Evolutionary conservation across 2,329 filamentous ascomycete species (phyloP), one percentile per base, ranked within the genome.

Genomic region (Pezicula carpinea): DNA sequence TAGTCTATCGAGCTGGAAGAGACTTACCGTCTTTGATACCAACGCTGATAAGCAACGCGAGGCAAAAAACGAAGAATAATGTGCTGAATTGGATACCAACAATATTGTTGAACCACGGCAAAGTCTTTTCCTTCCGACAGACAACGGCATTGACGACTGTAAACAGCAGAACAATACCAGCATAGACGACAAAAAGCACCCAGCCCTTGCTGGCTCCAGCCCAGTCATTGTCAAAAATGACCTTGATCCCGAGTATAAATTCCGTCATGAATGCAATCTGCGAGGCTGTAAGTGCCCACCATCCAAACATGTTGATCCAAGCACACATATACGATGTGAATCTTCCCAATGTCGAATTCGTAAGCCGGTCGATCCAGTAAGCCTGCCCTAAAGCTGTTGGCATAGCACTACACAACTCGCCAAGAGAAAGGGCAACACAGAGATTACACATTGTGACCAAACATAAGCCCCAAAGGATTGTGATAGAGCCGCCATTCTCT

Each of bases 251-350:
- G 5, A 81, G 64, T 46, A 79, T 64, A 42, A 81, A 78, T 53
- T 78, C 69, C 3, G 74, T 73, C 75, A 80, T 79, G 55, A 81
- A 80, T 11, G 75, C 76, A 19, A 74, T 68, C 49, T 77, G 73
- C 1, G 74, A 79, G 0, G 77, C 77, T 0, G 73, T 74, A 48
- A 80, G 60, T 0, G 75, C 73, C 69, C 75, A 78, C 77, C 77
- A 81, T 11, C 77, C 77, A 48, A 79, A 79, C 0, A 72, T 77
- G 59, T 80, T 80, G 56, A 80, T 77, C 75, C 76, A 80, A 2
- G 77, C 77, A 52, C 75, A 78, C 62, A 80, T 69, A 55, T 80
- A 81, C 1, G 74, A 77, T 4, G 62, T 56, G 50, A 79, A 76
- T 2, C 77, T 69, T 2, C 76, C 77, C 1, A 55, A 38, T 0